phyloP scores from a whole-genome alignment of 352 stramenopile species.

The Globisporangium abappressorium region DNA sequence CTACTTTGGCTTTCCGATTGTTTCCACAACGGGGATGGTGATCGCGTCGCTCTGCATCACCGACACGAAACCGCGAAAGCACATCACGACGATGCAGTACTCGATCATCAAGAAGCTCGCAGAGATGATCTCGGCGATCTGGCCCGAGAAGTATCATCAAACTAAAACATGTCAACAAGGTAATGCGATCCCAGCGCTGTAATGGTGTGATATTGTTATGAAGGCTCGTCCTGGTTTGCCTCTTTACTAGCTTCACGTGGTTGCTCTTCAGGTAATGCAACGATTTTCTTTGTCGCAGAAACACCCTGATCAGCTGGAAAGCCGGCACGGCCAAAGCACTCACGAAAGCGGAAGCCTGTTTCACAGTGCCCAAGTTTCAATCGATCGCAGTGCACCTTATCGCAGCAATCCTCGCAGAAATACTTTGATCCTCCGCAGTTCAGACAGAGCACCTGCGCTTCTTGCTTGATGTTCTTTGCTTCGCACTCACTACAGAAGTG shows the following conservation, averaged over 20 bases:
- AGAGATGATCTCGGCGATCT: not conserved
- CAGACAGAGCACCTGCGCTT: conserved; percentile 35
- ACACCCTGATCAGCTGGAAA: conserved; percentile 19
- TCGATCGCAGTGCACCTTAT: conserved; percentile 31
- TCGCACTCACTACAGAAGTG: conserved; percentile 21
- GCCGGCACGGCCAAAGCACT: conserved; percentile 32
- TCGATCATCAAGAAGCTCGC: conserved; percentile 40
- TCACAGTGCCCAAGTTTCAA: conserved; percentile 30
- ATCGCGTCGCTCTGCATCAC: conserved; percentile 43
- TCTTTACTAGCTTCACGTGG: not conserved
- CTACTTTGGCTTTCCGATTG: conserved; percentile 41
- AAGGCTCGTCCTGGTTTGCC: not conserved
- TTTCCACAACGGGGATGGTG: conserved; percentile 11
- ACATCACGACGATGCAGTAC: conserved; percentile 60
- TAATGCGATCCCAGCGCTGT: too few relatives aligned
- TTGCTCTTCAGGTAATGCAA: not conserved
- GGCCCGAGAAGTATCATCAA: not conserved
- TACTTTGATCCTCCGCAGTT: conserved; percentile 31
- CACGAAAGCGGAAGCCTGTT: conserved; percentile 31
- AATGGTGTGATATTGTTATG: not conserved
- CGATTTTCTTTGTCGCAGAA: not conserved
- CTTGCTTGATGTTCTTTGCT: not conserved
- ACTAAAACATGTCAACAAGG: too few relatives aligned
- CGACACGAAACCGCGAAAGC: conserved; percentile 41
- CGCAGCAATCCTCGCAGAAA: conserved; percentile 51